A percentile compares a stretch with the other conserved stretches of the same genome.
Conservation (phyloP, 2,329 filamentous ascomycete genomes). For the Xylariaceae sp. region DNA sequence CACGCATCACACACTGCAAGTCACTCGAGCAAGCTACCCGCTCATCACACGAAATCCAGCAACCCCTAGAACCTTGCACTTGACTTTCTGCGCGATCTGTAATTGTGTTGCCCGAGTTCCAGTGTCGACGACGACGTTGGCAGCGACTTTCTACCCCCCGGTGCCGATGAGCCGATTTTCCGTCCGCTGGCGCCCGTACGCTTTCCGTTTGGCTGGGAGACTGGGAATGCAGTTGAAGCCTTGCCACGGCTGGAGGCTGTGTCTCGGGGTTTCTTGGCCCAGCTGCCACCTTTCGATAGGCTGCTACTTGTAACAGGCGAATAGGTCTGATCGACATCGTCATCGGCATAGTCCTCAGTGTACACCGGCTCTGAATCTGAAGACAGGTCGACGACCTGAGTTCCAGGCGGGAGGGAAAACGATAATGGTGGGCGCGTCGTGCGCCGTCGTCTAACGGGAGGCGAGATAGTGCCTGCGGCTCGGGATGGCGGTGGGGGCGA, state of each 20-base stretch:
- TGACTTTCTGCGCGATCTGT: too few relatives aligned
- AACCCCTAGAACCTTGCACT: too few relatives aligned
- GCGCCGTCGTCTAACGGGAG: constrained; percentile 8
- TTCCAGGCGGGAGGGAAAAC: constrained; percentile 27
- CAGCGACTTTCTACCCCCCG: too few relatives aligned
- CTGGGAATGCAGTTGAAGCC: constrained; percentile 10
- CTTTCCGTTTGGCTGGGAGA: constrained; percentile 1
- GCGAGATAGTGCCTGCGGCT: constrained; percentile 19
- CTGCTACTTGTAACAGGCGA: constrained; percentile 12
- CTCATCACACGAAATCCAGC: too few relatives aligned
- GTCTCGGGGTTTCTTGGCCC: constrained; percentile 20
- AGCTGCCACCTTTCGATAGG: constrained; percentile 6
- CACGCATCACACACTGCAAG: too few relatives aligned
- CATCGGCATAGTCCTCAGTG: constrained; percentile 34
- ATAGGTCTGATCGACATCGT: constrained; percentile 34
- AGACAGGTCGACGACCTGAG: constrained; percentile 34
- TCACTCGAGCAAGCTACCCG: too few relatives aligned
- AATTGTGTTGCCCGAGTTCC: too few relatives aligned
- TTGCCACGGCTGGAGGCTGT: constrained; percentile 2
- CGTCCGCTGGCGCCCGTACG: too few relatives aligned
- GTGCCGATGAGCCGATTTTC: too few relatives aligned
- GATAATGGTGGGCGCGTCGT: not conserved
- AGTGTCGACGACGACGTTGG: too few relatives aligned
- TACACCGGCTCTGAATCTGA: constrained; percentile 29
- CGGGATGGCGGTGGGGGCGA: constrained; percentile 3